A percentile compares a stretch with the other conserved stretches of the same genome.
Evolutionary conservation across 306 rosid species (phyloP).

Genomic region (Prunus padus): DNA sequence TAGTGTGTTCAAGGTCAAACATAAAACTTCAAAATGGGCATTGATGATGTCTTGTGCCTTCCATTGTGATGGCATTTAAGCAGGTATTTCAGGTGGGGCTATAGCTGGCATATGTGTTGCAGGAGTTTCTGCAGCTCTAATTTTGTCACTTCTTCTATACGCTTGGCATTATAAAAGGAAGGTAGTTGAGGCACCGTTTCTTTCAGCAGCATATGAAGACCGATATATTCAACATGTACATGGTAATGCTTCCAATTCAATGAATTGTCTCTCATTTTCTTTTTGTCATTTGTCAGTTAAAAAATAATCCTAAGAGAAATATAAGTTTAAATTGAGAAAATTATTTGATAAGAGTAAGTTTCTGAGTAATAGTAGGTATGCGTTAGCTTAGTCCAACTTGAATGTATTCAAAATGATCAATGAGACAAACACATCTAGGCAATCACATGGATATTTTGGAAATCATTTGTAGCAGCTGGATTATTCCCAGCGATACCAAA

Average conservation of each 20-base stretch:
- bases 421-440: no score
- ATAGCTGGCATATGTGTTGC: slow-evolving; percentile 52
- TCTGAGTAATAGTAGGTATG: no score
- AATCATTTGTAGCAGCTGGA: no score
- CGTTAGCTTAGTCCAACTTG: no score
- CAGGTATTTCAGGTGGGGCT: slow-evolving; percentile 54
- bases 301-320: no score
- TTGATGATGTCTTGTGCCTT: slow-evolving; percentile 28
- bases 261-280: not conserved
- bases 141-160: slow-evolving; percentile 39
- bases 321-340: no score
- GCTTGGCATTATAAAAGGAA: slow-evolving; percentile 39
- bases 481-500: no score
- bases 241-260: slow-evolving; percentile 26
- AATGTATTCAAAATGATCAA: no score
- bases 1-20: not conserved
- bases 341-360: no score
- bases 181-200: slow-evolving; percentile 38
- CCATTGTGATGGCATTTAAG: slow-evolving; percentile 27
- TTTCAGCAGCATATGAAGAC: slow-evolving; percentile 33
- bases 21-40: slow-evolving; percentile 4
- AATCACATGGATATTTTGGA: no score
- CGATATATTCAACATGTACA: slow-evolving; percentile 33
- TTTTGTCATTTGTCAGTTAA: no score
- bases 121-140: slow-evolving; percentile 40